phyloP scores from a whole-genome alignment of 306 rosid species.

The Quercus aquifolioides region DNA sequence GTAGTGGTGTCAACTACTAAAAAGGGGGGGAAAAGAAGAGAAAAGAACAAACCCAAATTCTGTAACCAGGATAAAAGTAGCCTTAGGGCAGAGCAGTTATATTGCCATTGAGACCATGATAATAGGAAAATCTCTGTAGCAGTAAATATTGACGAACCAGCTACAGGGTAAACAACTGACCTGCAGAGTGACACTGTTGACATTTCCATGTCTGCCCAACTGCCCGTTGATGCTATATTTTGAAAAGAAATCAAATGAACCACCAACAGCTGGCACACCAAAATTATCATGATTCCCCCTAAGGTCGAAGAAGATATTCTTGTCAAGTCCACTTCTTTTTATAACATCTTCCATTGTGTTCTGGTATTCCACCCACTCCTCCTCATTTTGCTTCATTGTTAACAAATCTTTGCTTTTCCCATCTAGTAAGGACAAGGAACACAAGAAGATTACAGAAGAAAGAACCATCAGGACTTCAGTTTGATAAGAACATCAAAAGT shows the following conservation, averaged over 20 bases:
- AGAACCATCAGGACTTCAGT: background rate
- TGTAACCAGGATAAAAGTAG: background rate
- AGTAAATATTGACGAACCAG: background rate
- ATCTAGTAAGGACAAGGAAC: slow-evolving; percentile 38
- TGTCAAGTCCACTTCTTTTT: slow-evolving; percentile 60
- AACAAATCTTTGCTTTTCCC: slow-evolving; percentile 88
- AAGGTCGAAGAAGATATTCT: slow-evolving; percentile 68
- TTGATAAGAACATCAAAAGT: background rate
- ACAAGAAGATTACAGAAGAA: background rate
- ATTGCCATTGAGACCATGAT: background rate
- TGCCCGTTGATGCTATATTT: slow-evolving; percentile 79
- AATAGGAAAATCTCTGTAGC: background rate
- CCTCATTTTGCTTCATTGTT: slow-evolving; percentile 85
- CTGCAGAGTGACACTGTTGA: slow-evolving; percentile 79
- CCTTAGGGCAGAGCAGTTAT: background rate
- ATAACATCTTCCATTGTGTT: slow-evolving; percentile 61
- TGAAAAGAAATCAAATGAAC: slow-evolving; percentile 76
- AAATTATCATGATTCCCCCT: slow-evolving; percentile 91
- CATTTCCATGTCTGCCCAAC: slow-evolving; percentile 53
- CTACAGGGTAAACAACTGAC: slow-evolving; percentile 36
- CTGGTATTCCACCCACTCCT: slow-evolving; percentile 82
- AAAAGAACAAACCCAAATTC: background rate
- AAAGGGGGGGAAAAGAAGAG: too few species aligned
- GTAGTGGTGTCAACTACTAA: background rate
- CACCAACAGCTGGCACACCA: slow-evolving; percentile 72